These are phyloP conservation scores for Globisporangium spiculum DNA, from an alignment of 352 stramenopile genomes.

Conservation along the genomic window DNA sequence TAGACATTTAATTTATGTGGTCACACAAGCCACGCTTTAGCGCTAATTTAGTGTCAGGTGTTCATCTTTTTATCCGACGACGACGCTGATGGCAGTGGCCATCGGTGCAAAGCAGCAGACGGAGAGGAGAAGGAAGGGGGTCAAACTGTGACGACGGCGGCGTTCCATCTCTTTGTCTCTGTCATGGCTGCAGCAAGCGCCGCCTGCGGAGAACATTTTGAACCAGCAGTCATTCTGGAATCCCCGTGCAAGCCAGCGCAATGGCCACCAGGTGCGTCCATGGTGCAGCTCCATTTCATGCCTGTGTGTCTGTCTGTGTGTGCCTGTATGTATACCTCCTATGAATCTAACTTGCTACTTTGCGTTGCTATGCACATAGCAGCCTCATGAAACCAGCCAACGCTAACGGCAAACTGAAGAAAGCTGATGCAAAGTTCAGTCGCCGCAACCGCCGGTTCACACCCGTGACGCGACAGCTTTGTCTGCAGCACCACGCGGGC, in stretches of 20 bases:
- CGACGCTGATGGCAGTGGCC: too few species aligned
- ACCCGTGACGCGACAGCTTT: conserved; percentile 15
- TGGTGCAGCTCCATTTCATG: not conserved
- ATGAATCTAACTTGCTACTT: not conserved
- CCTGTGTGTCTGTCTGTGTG: not conserved
- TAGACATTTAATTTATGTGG: too few species aligned
- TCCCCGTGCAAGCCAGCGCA: not conserved
- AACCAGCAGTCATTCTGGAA: not conserved
- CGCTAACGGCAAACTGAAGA: not conserved
- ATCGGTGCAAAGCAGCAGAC: too few species aligned
- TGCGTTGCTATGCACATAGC: not conserved
- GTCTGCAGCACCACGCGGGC: conserved; percentile 19
- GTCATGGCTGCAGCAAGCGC: not conserved
- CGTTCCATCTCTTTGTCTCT: not conserved
- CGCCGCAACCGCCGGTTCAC: conserved; percentile 17
- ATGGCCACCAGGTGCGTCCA: not conserved
- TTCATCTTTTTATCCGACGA: too few species aligned
- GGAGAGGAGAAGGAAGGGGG: not conserved
- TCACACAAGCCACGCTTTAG: too few species aligned
- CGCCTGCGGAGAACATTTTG: not conserved
- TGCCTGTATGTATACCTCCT: too few species aligned
- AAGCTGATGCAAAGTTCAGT: not conserved
- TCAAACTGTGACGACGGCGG: not conserved
- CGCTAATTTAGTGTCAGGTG: too few species aligned
- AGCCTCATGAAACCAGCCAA: not conserved